These are phyloP conservation scores for Imleria badia DNA, from an alignment of 768 basidiomycete species.

Conservation along the genomic window DNA sequence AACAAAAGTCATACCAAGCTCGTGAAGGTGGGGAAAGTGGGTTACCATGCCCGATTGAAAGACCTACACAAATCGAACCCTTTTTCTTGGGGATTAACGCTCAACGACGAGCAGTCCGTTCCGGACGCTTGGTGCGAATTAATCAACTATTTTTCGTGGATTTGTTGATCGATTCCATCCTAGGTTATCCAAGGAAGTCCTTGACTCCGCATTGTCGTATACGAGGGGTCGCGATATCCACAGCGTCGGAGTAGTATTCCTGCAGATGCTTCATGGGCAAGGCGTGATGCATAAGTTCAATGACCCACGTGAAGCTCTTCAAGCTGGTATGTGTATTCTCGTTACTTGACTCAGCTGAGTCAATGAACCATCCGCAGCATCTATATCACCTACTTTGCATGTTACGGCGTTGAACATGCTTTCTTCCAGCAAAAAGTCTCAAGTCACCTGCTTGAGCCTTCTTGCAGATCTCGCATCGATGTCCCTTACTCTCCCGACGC, in stretches of 20 bases:
- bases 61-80: constrained; percentile 86
- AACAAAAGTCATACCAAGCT: constrained; percentile 54
- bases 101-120: constrained; percentile 19
- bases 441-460: constrained; percentile 55
- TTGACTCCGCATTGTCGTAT: constrained; percentile 77
- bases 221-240: constrained; percentile 82
- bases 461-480: constrained; percentile 56
- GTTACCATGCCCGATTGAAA: constrained; percentile 67
- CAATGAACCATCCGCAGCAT: constrained; percentile 37
- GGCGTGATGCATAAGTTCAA: constrained; percentile 57
- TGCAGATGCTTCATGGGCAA: constrained; percentile 85
- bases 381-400: constrained; percentile 52
- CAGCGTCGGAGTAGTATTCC: constrained; percentile 69
- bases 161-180: neutral
- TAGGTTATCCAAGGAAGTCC: constrained; percentile 77
- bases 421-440: constrained; percentile 52
- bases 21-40: constrained; percentile 73
- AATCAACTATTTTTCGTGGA: neutral
- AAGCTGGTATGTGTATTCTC: constrained; percentile 41
- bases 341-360: neutral
- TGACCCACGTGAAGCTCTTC: constrained; percentile 57
- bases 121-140: constrained; percentile 31
- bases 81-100: constrained; percentile 43
- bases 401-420: constrained; percentile 61
- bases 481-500: constrained; percentile 28